A percentile compares a stretch with the other conserved stretches of the same genome.
These are phyloP conservation scores for Pleurotus platypus DNA, from an alignment of 768 basidiomycete genomes.

Conservation along the genomic window DNA sequence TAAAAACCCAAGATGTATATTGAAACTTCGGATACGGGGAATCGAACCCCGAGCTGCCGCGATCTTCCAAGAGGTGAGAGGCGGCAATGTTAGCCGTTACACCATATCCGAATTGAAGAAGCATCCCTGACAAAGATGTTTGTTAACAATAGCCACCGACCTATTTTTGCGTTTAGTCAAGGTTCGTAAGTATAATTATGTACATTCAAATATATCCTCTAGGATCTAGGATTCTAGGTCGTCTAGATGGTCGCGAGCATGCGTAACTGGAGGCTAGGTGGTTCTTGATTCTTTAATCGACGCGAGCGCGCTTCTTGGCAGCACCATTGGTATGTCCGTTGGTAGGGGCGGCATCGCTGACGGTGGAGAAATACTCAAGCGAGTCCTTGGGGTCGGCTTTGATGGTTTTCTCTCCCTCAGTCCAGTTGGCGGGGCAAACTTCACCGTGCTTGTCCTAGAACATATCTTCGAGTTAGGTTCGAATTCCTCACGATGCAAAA, in stretches of 20 bases:
- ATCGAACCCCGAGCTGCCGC: slow-evolving; percentile 59
- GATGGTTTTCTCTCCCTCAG: slow-evolving; percentile 76
- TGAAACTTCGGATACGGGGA: slow-evolving; percentile 32
- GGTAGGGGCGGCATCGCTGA: slow-evolving; percentile 17
- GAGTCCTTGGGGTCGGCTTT: slow-evolving; percentile 73
- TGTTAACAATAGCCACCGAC: no score
- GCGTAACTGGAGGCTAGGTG: not conserved
- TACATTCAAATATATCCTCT: not conserved
- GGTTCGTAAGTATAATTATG: not conserved
- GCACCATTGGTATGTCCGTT: slow-evolving; percentile 15
- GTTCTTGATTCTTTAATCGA: slow-evolving; percentile 30
- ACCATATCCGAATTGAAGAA: slow-evolving; percentile 36
- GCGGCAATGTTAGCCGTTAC: slow-evolving; percentile 61
- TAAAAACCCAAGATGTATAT: not conserved
- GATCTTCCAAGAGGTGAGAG: slow-evolving; percentile 31
- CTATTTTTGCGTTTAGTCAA: no score
- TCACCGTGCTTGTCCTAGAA: slow-evolving; percentile 82
- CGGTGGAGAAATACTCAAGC: slow-evolving; percentile 66
- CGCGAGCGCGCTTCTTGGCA: slow-evolving; percentile 57
- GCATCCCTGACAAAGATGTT: no score
- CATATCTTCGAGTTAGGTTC: not conserved
- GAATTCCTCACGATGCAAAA: not conserved
- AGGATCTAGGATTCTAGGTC: not conserved
- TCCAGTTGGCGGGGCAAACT: slow-evolving; percentile 93
- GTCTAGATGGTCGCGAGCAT: not conserved